A percentile compares a stretch with the other conserved stretches of the same genome.
These are phyloP conservation scores for Diaporthe eres DNA, from an alignment of 2,329 filamentous ascomycete genomes.

Conservation along the genomic window DNA sequence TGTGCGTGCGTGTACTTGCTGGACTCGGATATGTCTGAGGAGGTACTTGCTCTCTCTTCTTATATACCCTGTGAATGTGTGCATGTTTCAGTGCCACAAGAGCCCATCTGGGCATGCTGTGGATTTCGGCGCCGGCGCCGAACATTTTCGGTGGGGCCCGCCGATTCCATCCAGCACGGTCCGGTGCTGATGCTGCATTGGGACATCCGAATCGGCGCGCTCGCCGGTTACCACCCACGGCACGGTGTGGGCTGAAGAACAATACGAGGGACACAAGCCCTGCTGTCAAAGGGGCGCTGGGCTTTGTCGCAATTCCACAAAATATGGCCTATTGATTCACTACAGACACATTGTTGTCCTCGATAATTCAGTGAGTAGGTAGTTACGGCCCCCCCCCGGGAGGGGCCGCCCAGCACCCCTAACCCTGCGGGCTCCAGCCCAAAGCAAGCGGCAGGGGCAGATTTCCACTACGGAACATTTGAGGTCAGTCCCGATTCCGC, in stretches of 20 bases:
- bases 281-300: not conserved
- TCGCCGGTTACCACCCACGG: not conserved
- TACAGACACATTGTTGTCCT: not conserved
- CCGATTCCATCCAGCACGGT: conserved; percentile 7
- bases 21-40: too few species aligned
- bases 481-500: not conserved
- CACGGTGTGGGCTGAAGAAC: not conserved
- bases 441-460: conserved; percentile 13
- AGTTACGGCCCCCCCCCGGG: not conserved
- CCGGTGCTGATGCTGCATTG: not conserved
- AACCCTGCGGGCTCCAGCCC: not conserved
- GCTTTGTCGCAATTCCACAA: not conserved
- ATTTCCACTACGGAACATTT: conserved; percentile 17
- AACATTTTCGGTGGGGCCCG: conserved; percentile 30
- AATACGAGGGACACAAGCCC: not conserved
- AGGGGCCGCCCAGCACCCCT: not conserved
- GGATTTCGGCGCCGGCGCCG: conserved; percentile 32
- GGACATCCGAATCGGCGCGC: not conserved
- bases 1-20: too few species aligned
- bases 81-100: not conserved
- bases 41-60: not conserved
- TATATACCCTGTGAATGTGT: not conserved
- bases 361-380: not conserved
- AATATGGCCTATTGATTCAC: not conserved
- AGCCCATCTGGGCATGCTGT: not conserved